Base-by-base conservation (phyloP, 2,329 filamentous ascomycete species). In the Lecanicillium sp. region DNA sequence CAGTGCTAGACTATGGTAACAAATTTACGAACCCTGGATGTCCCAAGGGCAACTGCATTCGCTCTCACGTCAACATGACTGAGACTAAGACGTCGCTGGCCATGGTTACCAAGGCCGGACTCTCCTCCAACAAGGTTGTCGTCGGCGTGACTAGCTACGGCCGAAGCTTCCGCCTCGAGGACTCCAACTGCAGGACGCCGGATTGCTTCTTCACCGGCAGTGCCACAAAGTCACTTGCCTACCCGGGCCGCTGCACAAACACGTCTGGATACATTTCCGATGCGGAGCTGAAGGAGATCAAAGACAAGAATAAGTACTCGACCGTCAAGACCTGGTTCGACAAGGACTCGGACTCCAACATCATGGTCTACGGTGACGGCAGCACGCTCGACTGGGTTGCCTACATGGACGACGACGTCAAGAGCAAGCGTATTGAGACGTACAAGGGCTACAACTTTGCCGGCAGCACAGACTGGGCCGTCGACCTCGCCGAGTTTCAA, bases 111-210 rank as follows among this genome's bases (percentile, higher is more conserved):
- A 62, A 68, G 0, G 73, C 74, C 2, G 83, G 81, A 3, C 77
- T 91, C 0, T 68, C 78, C 0, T 59, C 79, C 0, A 60, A 65
- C 29, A 90, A 90, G 64, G 77, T 94, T 49, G 75, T 87, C 1
- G 69, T 93, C 4, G 87, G 87, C 1, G 83, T 91, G 74, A 87
- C 88, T 0, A 70, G 93, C 2, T 93, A 93, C 60, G 88, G 87
- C 1, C 83, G 86, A 37, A 37, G 35, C 12, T 37, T 37, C 11
- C 35, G 35, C 5, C 6, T 37, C 5, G 5, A 37, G 12, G n/a
- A 20, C 19, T 11, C 15, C 3, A 9, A 9, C 35, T 37, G 35
- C 17, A 20, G 7, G 10, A 14, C 7, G 7, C 35, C 35, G 8
- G 8, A 11, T 9, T 37, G 35, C 14, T 5, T 14, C 6, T 37